Evolutionary conservation across 2,329 filamentous ascomycete genomes (phyloP).

Genomic region (Chalara sp.): DNA sequence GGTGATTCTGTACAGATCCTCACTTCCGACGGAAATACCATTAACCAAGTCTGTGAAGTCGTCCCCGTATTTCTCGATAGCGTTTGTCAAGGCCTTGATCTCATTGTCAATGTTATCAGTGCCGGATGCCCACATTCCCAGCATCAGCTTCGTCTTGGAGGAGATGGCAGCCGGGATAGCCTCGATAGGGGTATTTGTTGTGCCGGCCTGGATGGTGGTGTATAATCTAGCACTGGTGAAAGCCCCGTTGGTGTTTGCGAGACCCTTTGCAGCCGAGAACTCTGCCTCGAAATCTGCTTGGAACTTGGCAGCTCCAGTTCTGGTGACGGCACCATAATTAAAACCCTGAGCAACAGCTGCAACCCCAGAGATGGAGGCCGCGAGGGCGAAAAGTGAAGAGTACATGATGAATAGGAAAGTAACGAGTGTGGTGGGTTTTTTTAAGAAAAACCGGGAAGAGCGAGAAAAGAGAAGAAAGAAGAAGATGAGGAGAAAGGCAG

Average conservation of each 20-base stretch:
- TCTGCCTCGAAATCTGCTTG: slow-evolving; percentile 58
- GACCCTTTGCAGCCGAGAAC: slow-evolving; percentile 42
- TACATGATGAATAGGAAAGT: slow-evolving; percentile 14
- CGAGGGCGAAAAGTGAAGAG: slow-evolving; percentile 25
- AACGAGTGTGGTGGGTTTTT: no score
- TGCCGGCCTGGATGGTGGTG: slow-evolving; percentile 38
- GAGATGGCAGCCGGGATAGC: slow-evolving; percentile 51
- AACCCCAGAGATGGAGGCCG: slow-evolving; percentile 24
- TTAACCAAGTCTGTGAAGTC: slow-evolving; percentile 50
- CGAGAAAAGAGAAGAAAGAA: no score
- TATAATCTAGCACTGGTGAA: slow-evolving; percentile 58
- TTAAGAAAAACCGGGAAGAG: no score
- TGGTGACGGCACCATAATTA: slow-evolving; percentile 34
- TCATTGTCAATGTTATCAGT: slow-evolving; percentile 49
- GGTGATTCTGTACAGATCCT: slow-evolving; percentile 57
- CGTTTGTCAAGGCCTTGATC: slow-evolving; percentile 51
- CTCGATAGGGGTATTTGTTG: slow-evolving; percentile 41
- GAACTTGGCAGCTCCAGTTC: slow-evolving; percentile 58
- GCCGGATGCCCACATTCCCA: slow-evolving; percentile 58
- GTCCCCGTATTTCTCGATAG: slow-evolving; percentile 47
- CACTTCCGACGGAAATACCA: slow-evolving; percentile 58
- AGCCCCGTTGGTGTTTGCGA: slow-evolving; percentile 34
- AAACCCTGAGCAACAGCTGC: slow-evolving; percentile 35
- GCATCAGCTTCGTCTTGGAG: slow-evolving; percentile 53
- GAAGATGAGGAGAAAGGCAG: no score